A percentile compares a stretch with the other conserved stretches of the same genome.
These are phyloP conservation scores for Lodderomyces theae DNA, from an alignment of 1,139 yeast species.

Conservation along the genomic window DNA sequence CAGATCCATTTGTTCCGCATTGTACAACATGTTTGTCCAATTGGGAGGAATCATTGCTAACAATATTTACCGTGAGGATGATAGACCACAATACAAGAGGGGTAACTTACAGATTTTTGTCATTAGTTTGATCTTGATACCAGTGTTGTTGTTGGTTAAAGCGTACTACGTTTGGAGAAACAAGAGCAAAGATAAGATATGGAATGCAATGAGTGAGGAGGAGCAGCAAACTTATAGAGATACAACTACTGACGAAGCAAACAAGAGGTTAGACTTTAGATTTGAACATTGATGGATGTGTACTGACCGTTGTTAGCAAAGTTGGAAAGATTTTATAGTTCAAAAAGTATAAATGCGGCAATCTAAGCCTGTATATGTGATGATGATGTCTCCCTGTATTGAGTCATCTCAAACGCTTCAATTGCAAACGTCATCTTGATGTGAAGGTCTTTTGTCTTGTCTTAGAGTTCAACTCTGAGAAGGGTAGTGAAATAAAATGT, in stretches of 20 bases:
- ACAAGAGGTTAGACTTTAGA: constrained; percentile 53
- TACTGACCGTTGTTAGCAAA: too few species aligned
- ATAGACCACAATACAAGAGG: constrained; percentile 53
- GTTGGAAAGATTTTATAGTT: too few species aligned
- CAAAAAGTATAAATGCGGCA: too few species aligned
- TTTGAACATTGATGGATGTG: constrained; percentile 21
- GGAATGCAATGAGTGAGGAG: constrained; percentile 45
- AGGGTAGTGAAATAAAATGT: too few species aligned
- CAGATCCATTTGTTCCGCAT: constrained; percentile 46
- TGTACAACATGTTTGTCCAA: constrained; percentile 63
- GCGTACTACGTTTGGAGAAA: constrained; percentile 49
- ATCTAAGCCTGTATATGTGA: too few species aligned
- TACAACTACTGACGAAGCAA: constrained; percentile 50
- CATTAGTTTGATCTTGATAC: constrained; percentile 17
- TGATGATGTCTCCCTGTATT: too few species aligned
- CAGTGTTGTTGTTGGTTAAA: constrained; percentile 24
- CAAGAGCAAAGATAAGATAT: constrained; percentile 37
- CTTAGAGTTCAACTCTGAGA: too few species aligned
- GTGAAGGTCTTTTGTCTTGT: too few species aligned
- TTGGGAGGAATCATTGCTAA: constrained; percentile 49
- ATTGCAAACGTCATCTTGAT: too few species aligned
- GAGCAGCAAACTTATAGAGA: constrained; percentile 48
- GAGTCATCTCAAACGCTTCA: too few species aligned
- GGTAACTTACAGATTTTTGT: constrained; percentile 41
- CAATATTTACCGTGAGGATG: constrained; percentile 54